Conservation (phyloP, 2,329 filamentous ascomycete genomes). For the Helicocarpus griseus region DNA sequence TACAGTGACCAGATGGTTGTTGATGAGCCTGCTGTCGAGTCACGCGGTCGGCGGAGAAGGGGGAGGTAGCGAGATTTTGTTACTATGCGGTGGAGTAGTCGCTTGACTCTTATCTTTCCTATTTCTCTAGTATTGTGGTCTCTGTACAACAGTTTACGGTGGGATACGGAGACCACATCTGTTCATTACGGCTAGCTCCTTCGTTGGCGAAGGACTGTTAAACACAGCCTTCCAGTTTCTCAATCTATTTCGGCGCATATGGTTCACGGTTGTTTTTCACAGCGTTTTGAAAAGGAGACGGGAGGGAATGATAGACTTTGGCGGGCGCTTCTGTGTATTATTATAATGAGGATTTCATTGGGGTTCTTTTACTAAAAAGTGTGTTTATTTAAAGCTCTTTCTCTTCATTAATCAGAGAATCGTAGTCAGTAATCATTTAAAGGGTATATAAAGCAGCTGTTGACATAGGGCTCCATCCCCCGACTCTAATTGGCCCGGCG, state of each 20-base stretch:
- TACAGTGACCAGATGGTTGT: constrained; percentile 35
- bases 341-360: neutral
- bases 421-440: too few species aligned
- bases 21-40: constrained; percentile 23
- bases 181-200: neutral
- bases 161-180: neutral
- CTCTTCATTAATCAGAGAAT: too few species aligned
- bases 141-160: too few species aligned
- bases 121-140: too few species aligned
- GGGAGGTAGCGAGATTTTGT: neutral
- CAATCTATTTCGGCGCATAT: neutral
- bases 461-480: too few species aligned
- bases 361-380: too few species aligned
- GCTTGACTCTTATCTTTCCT: neutral
- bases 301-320: neutral
- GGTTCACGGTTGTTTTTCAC: neutral
- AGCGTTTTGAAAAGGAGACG: neutral
- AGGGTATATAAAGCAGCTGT: too few species aligned
- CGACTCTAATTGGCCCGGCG: too few species aligned
- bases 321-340: too few species aligned
- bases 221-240: neutral
- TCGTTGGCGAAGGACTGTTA: too few species aligned
- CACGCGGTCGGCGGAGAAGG: constrained; percentile 13
- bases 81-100: neutral
- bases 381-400: neutral